Evolutionary conservation across 345 rosid species (phyloP).

Genomic region (Eutrema japonicum): DNA sequence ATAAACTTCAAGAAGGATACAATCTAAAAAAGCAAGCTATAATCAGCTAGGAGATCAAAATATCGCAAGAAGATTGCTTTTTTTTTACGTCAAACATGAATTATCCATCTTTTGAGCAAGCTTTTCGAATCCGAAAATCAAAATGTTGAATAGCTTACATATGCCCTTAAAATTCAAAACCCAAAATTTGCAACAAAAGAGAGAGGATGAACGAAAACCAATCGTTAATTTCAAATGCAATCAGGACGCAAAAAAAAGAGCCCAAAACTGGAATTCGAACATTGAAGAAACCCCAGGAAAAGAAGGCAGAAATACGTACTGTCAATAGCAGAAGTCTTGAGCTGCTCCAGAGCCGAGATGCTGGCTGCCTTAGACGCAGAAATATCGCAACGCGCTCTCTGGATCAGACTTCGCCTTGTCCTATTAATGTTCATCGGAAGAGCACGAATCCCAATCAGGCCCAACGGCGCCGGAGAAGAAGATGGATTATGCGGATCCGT

Average conservation of each 20-base stretch:
- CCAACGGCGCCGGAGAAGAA: slow-evolving; percentile 35
- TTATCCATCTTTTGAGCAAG: background rate
- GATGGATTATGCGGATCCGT: slow-evolving; percentile 30
- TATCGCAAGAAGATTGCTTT: slow-evolving; percentile 23
- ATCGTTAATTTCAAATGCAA: slow-evolving; percentile 10
- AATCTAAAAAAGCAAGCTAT: background rate
- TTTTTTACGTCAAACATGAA: slow-evolving; percentile 9
- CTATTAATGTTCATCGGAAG: slow-evolving; percentile 41
- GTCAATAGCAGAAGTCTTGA: slow-evolving; percentile 63
- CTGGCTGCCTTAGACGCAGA: slow-evolving; percentile 48
- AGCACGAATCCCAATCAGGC: slow-evolving; percentile 32
- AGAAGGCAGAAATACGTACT: slow-evolving; percentile 43
- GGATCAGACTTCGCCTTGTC: slow-evolving; percentile 37
- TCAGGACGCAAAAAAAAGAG: background rate
- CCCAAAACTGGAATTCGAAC: background rate
- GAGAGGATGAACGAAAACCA: background rate
- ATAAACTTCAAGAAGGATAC: background rate
- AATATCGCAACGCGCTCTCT: slow-evolving; percentile 51
- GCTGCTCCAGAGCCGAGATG: slow-evolving; percentile 67
- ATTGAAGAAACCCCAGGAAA: background rate
- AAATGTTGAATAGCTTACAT: slow-evolving; percentile 6
- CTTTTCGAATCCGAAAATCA: background rate
- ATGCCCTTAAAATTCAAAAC: background rate
- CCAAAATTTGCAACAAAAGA: background rate
- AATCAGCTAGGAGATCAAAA: background rate